A percentile compares a stretch with the other conserved stretches of the same genome.
Evolutionary conservation across 352 stramenopile genomes (phyloP).

Genomic region (Halophytophthora polymorphica): DNA sequence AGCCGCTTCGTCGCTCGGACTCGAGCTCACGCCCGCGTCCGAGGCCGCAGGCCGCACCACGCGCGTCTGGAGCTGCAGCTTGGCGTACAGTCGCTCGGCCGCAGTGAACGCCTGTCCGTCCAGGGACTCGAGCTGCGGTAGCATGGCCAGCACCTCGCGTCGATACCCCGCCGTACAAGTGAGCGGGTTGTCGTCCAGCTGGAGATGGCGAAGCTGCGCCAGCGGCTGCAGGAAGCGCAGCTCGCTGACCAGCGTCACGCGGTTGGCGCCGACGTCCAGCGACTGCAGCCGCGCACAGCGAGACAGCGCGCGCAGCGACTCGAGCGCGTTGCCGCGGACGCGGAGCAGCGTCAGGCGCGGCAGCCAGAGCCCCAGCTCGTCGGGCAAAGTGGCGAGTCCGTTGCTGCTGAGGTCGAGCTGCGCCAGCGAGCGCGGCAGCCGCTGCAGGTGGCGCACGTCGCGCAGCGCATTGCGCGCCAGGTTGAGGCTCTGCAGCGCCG

Average conservation of each 20-base stretch:
- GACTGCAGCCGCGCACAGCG: slow-evolving; percentile 28
- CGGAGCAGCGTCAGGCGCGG: slow-evolving; percentile 42
- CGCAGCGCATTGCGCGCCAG: slow-evolving; percentile 55
- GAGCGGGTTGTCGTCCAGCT: slow-evolving; percentile 59
- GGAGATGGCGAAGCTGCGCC: slow-evolving; percentile 34
- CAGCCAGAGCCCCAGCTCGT: slow-evolving; percentile 32
- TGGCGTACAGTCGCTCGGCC: slow-evolving; percentile 46
- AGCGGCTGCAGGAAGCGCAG: slow-evolving; percentile 52
- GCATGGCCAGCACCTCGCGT: slow-evolving; percentile 47
- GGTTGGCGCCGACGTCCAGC: slow-evolving; percentile 45
- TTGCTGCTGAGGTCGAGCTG: slow-evolving; percentile 67
- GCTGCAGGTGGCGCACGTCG: slow-evolving; percentile 44
- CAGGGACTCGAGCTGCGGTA: slow-evolving; percentile 50
- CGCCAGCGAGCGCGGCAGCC: slow-evolving; percentile 41
- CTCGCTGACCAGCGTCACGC: slow-evolving; percentile 50
- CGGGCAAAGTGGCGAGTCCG: slow-evolving; percentile 33
- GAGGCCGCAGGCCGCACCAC: not conserved
- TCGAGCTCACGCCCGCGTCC: not conserved
- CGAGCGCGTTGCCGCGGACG: slow-evolving; percentile 51
- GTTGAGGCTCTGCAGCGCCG: slow-evolving; percentile 59
- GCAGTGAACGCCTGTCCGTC: slow-evolving; percentile 43
- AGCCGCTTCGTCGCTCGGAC: not conserved
- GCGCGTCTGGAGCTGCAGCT: slow-evolving; percentile 44
- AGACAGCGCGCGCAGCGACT: slow-evolving; percentile 39
- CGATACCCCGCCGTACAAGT: slow-evolving; percentile 35